These are phyloP conservation scores for Gonium pectorale DNA, from an alignment of 139 green algal genomes.

Conservation along the genomic window DNA sequence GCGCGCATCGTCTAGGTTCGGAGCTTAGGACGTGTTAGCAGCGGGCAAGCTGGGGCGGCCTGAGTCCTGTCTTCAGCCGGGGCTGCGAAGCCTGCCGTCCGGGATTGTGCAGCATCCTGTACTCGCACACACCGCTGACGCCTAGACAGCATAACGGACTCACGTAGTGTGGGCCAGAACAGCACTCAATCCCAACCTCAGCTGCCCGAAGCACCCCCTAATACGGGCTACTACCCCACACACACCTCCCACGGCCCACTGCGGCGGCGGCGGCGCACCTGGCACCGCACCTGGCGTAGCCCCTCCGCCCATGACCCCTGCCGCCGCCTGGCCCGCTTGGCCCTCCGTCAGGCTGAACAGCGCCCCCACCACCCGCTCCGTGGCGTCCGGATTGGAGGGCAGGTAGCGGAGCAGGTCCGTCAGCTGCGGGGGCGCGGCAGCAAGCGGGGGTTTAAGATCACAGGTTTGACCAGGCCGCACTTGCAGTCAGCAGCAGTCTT, in stretches of 20 bases:
- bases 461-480: no score
- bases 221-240: no score
- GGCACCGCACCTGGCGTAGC: not conserved
- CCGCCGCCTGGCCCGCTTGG: constrained; percentile 3
- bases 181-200: no score
- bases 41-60: no score
- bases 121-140: not conserved
- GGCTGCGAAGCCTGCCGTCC: no score
- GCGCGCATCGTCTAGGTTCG: not conserved
- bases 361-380: constrained; percentile 79
- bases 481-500: no score
- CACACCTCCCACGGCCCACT: not conserved
- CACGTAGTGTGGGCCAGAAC: no score
- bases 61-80: no score
- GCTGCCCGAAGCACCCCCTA: no score
- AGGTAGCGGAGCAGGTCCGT: constrained; percentile 87
- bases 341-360: constrained; percentile 70
- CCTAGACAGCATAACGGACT: no score
- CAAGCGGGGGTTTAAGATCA: no score
- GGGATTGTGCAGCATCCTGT: no score
- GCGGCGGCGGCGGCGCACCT: not conserved
- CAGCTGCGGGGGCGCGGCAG: constrained; percentile 61
- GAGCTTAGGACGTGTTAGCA: not conserved
- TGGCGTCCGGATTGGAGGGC: constrained; percentile 71
- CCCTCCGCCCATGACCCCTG: not conserved